A percentile compares a stretch with the other conserved stretches of the same genome.
phyloP scores from a whole-genome alignment of 1,139 yeast species.

The Geotrichum klebahnii region DNA sequence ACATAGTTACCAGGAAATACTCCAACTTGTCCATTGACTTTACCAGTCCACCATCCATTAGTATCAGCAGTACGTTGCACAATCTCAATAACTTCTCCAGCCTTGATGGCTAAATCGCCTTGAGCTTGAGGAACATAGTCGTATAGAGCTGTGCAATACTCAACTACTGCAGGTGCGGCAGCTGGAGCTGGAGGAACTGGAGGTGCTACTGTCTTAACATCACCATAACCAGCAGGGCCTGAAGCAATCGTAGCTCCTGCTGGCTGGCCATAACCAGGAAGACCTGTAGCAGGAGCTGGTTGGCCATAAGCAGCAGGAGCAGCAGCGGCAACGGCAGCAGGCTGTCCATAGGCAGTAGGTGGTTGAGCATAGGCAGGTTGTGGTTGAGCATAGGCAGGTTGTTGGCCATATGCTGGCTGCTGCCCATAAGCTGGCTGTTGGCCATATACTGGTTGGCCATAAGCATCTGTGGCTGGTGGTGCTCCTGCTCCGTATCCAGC shows the following conservation, averaged over 20 bases:
- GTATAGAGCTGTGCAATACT: conserved; percentile 69
- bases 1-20: conserved; percentile 96
- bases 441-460: conserved; percentile 31
- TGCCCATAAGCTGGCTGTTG: conserved; percentile 29
- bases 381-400: conserved; percentile 24
- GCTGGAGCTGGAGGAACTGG: conserved; percentile 41
- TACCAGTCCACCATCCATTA: conserved; percentile 99
- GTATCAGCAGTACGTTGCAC: conserved; percentile 76
- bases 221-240: conserved; percentile 28
- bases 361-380: conserved; percentile 33
- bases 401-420: conserved; percentile 23
- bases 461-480: conserved; percentile 18
- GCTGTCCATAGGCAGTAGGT: conserved; percentile 24
- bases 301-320: conserved; percentile 30
- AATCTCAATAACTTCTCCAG: conserved; percentile 82
- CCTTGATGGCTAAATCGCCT: conserved; percentile 82
- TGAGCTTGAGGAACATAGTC: conserved; percentile 79
- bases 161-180: conserved; percentile 42
- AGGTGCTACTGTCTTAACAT: conserved; percentile 26
- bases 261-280: conserved; percentile 19
- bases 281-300: conserved; percentile 26
- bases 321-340: conserved; percentile 20
- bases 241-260: conserved; percentile 22
- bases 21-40: conserved; percentile 77
- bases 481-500: conserved; percentile 26